Base-by-base conservation (phyloP, 768 basidiomycete genomes). In the Gautieria morchelliformis region DNA sequence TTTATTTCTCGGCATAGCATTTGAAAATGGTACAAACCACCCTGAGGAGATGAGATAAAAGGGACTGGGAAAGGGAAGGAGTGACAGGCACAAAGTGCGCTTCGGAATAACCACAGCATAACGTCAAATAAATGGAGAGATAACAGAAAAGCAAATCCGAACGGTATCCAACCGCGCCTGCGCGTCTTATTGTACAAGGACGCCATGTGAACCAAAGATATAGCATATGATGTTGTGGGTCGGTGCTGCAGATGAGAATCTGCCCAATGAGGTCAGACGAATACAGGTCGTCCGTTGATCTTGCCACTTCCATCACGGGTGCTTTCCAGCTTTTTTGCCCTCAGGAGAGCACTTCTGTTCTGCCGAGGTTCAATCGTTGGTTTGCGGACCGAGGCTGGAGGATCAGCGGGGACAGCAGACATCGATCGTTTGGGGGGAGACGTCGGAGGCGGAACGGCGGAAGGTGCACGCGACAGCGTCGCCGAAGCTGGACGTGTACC, bases 341-440 rank as follows among this genome's bases (percentile, higher is more conserved):
- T 76, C 54, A 92, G 67, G 6, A 80, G 70, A 2, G 90, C 88
- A 63, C 84, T 89, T 67, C 78, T 82, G 69, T 93, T 93, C 60
- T 74, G 79, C 54, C 86, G 75, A 8, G 89, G 90, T 9, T 69
- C 68, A 59, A 90, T 87, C 4, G 76, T 73, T 1, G 89, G 87
- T 1, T 76, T 39, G 15, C 51, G 48, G n/a, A 58, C 71, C 72
- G 45, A 80, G 65, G 63, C 83, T 84, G 65, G 79, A 80, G 3
- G 77, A 81, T 19, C 84, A 82, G 4, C 79, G 77, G 2, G 59
- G 17, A 52, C 44, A 20, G 59, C 52, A 19, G 61, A 37, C 20
- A 56, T 39, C 30, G 49, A 33, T 14, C 45, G 33, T 44, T 22
- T 30, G n/a, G 12, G 11, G 37, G 44, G 20, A 35, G 44, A 22